These are phyloP conservation scores for Hirsutella rhossiliensis DNA, from an alignment of 2,329 filamentous ascomycete species.

Conservation along the genomic window DNA sequence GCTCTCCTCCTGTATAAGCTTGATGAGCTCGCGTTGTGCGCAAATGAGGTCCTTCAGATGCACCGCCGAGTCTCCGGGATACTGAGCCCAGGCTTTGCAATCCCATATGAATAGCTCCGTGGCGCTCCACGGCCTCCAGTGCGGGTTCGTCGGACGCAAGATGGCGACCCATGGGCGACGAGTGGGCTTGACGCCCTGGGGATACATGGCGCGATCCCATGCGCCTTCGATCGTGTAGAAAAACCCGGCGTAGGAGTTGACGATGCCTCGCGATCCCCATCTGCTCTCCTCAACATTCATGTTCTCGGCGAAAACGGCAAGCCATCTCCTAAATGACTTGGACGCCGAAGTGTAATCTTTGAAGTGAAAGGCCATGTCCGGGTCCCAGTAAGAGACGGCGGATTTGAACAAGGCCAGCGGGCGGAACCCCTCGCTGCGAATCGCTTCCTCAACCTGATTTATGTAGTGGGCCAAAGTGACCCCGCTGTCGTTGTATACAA, in stretches of 20 bases:
- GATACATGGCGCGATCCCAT: slow-evolving; percentile 4
- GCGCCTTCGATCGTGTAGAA: slow-evolving; percentile 31
- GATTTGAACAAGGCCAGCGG: slow-evolving; percentile 21
- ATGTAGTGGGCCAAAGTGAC: background rate
- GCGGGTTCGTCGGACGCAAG: slow-evolving; percentile 30
- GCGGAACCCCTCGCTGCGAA: slow-evolving; percentile 2
- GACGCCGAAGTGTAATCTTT: slow-evolving; percentile 9
- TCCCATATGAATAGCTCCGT: slow-evolving; percentile 47
- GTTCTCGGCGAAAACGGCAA: slow-evolving; percentile 7
- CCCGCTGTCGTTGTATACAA: slow-evolving; percentile 1
- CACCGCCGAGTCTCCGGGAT: slow-evolving; percentile 7
- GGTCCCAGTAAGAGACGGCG: slow-evolving; percentile 28
- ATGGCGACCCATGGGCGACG: slow-evolving; percentile 40
- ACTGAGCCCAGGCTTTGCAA: slow-evolving; percentile 14
- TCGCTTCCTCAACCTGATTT: background rate
- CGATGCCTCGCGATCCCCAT: background rate
- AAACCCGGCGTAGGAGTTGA: slow-evolving; percentile 22
- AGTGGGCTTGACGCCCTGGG: slow-evolving; percentile 7
- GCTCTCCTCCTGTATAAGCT: slow-evolving; percentile 17
- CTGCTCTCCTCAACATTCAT: background rate
- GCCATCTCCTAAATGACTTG: slow-evolving; percentile 11
- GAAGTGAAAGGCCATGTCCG: slow-evolving; percentile 12
- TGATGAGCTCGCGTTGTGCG: slow-evolving; percentile 33
- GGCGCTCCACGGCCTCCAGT: slow-evolving; percentile 14
- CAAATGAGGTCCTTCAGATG: slow-evolving; percentile 25